Base-by-base conservation (phyloP, 192 early-diverging fungal genomes). In the Coemansia sp. region DNA sequence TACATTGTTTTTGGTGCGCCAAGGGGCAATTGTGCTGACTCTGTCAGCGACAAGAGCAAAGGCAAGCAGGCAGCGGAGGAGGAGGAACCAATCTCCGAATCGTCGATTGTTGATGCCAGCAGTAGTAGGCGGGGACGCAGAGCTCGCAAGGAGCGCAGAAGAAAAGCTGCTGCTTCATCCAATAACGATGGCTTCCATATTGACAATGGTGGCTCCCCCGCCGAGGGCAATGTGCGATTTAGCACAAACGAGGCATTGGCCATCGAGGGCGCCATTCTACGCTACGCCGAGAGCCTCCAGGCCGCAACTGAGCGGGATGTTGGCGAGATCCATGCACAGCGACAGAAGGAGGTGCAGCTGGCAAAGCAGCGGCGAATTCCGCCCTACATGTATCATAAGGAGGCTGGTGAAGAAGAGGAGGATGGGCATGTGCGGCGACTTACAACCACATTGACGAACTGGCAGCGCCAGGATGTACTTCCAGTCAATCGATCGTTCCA, bases 231-330 rank as follows among this genome's bases (percentile, higher is more conserved):
- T 17, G 15, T 33, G 15, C 25, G 55, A 28, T 70, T 66, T 50
- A 36, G 45, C 30, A 52, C 20, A 0, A 37, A 50, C 1, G 68
- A 71, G 50, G 58, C 69, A 15, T 53, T 28, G 23, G 33, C 33
- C 0, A 59, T 69, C 20, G 75, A 79, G 45, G 41, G 47, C 5
- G 53, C 54, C 8, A 45, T 79, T 3, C 23, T 79, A 63, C 62
- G 70, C 25, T 79, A 79, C 45, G 70, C 70, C 6, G 75, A 72
- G 44, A 69, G 70, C 25, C 56, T 79, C 25, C 67, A 64, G 28
- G 66, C 75, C 15, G 63, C 75, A 1, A 65, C 65, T 0, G 40
- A 28, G 55, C 69, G 75, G 2, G 75, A 78, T 20, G 45, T 42
- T 2, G 20, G 44, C 17, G 74, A 77, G 17, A 47, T 55, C 8